Conservation (phyloP, 1,139 yeast genomes). For the Yamadazyma sp. region DNA sequence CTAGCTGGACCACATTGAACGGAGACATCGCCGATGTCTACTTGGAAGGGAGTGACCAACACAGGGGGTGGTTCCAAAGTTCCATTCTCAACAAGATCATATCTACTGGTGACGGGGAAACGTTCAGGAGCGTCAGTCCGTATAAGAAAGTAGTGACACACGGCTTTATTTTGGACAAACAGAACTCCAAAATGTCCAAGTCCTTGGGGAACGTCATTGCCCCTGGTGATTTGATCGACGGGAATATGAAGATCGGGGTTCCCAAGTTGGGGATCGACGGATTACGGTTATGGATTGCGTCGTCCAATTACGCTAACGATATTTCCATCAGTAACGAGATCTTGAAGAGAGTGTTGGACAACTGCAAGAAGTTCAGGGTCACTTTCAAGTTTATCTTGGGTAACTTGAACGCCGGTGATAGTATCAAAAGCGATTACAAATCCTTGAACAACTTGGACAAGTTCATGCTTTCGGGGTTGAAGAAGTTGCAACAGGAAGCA, state of each 20-base stretch:
- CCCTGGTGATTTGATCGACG: slow-evolving; percentile 68
- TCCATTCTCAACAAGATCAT: slow-evolving; percentile 80
- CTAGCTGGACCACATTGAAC: slow-evolving; percentile 77
- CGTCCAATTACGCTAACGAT: slow-evolving; percentile 82
- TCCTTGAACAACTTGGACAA: slow-evolving; percentile 61
- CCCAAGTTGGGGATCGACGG: slow-evolving; percentile 92
- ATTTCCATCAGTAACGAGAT: slow-evolving; percentile 73
- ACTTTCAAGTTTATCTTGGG: slow-evolving; percentile 83
- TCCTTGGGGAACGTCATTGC: slow-evolving; percentile 80
- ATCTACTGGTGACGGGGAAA: slow-evolving; percentile 35
- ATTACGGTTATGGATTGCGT: slow-evolving; percentile 86
- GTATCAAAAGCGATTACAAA: slow-evolving; percentile 25
- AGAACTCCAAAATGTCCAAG: slow-evolving; percentile 91
- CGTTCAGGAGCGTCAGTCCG: slow-evolving; percentile 59
- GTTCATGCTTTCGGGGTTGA: slow-evolving; percentile 58
- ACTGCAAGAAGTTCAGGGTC: slow-evolving; percentile 76
- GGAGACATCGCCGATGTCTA: slow-evolving; percentile 68
- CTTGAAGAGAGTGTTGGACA: slow-evolving; percentile 73
- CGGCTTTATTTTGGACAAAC: slow-evolving; percentile 87
- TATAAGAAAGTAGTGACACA: slow-evolving; percentile 80
- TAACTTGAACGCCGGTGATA: slow-evolving; percentile 49
- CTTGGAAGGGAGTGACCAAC: slow-evolving; percentile 95
- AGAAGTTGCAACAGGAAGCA: slow-evolving; percentile 45
- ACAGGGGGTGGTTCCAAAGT: slow-evolving; percentile 98
- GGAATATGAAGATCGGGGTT: slow-evolving; percentile 53